A percentile compares a stretch with the other conserved stretches of the same genome.
Evolutionary conservation across 2,329 filamentous ascomycete genomes (phyloP).

Genomic region (Teratosphaeria destructans): DNA sequence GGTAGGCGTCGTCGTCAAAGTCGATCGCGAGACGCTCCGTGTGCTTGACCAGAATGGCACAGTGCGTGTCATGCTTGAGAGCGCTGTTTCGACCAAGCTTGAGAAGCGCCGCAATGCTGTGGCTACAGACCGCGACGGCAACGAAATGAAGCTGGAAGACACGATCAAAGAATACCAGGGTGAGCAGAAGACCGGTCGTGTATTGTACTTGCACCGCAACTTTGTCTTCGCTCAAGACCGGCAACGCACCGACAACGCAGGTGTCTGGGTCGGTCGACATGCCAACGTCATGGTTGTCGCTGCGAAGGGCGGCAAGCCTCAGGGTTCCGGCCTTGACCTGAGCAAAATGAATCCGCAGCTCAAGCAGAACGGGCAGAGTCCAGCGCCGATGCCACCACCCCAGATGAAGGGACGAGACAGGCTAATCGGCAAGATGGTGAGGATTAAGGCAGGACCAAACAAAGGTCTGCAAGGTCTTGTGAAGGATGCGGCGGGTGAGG

Average conservation of each 20-base stretch:
- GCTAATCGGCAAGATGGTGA: constrained; percentile 83
- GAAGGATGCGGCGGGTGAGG: constrained; percentile 80
- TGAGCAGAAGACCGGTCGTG: constrained; percentile 75
- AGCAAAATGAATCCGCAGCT: constrained; percentile 87
- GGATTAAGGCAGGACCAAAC: constrained; percentile 74
- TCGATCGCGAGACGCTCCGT: constrained; percentile 83
- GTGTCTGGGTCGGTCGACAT: constrained; percentile 79
- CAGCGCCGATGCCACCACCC: constrained; percentile 56
- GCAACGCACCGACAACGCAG: constrained; percentile 71
- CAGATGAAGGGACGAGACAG: constrained; percentile 65
- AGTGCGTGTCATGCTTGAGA: constrained; percentile 71
- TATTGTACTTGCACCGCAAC: constrained; percentile 89
- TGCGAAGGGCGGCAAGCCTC: constrained; percentile 73
- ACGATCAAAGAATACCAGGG: constrained; percentile 84
- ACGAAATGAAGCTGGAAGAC: constrained; percentile 84
- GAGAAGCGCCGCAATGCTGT: constrained; percentile 74
- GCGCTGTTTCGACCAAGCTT: constrained; percentile 83
- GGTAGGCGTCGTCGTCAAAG: constrained; percentile 86
- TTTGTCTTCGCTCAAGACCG: constrained; percentile 84
- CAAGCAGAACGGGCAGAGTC: constrained; percentile 46
- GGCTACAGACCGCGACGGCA: constrained; percentile 83
- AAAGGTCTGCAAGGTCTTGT: constrained; percentile 93
- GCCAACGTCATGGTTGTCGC: constrained; percentile 81
- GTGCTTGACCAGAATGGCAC: constrained; percentile 87
- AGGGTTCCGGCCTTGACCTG: constrained; percentile 66